Evolutionary conservation across 495 filamentous ascomycete species (phyloP), one percentile per base, ranked within the genome.

Genomic region (Talaromyces trachyspermus): DNA sequence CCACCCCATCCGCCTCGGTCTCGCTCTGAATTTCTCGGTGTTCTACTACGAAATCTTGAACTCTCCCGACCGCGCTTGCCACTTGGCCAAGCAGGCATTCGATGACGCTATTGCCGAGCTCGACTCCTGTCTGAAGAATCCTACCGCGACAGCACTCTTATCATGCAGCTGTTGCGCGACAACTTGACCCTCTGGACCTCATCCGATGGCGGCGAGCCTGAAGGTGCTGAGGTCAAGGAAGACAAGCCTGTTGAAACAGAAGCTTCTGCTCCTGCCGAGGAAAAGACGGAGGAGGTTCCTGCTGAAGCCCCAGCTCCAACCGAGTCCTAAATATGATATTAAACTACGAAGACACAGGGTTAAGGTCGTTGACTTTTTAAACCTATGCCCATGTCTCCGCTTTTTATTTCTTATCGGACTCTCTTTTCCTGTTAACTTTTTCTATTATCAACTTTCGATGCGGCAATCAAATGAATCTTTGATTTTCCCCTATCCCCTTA

Each of bases 1-100:
- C 53, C 92, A 98, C 77, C 92, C 92, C 51, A 98, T 97, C 71
- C 92, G 92, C 57, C 88, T 98, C 52, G 92, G 92, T 63, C 86
- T 98, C 54, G 92, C 92, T 51, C 81, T 98, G 54, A 98, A 98
- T 80, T 98, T 98, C 83, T 97, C 94, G 32, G 92, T 98, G 56
- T 98, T 98, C 77, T 98, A 98, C 83, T 98, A 98, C 68, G 92
- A 98, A 80, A 98, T 98, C 66, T 78, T 98, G 57, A 98, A 97
- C 83, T 95, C 92, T 10, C 92, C 92, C 38, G 92, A 98, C 64
- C 91, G 90, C 66, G 92, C 92, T 61, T 98, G 92, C 80, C 92
- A 98, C 69, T 81, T 98, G 46, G 92, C 92, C 65, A 98, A 98
- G 84, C 90, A 95, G 75, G 91, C 94, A 23, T 98, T 98, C 61